A percentile compares a stretch with the other conserved stretches of the same genome.
Conservation (phyloP, 495 filamentous ascomycete species). For the Aspergillus nidulans region DNA sequence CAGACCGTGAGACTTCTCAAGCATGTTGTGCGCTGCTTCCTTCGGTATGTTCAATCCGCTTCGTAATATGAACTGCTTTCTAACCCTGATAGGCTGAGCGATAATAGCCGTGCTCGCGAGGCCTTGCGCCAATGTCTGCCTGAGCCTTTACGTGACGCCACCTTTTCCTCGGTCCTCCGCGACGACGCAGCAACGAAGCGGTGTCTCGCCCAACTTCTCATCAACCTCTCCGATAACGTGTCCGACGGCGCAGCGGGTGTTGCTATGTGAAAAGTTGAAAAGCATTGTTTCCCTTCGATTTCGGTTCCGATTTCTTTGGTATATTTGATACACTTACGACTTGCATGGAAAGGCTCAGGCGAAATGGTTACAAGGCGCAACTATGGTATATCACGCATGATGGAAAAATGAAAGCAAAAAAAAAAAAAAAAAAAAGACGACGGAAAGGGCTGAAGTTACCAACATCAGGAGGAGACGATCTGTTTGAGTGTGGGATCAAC, state of each 20-base stretch:
- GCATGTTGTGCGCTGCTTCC: slow-evolving; percentile 96
- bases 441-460: neutral
- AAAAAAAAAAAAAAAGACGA: slow-evolving; percentile 7
- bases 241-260: slow-evolving; percentile 54
- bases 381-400: slow-evolving; percentile 25
- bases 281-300: slow-evolving; percentile 32
- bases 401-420: slow-evolving; percentile 9
- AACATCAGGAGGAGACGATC: neutral
- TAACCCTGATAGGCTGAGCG: slow-evolving; percentile 62
- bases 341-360: slow-evolving; percentile 50
- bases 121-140: slow-evolving; percentile 95
- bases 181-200: slow-evolving; percentile 98
- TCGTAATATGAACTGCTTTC: neutral
- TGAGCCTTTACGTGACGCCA: slow-evolving; percentile 92
- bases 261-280: slow-evolving; percentile 45
- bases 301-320: slow-evolving; percentile 26
- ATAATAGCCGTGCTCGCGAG: slow-evolving; percentile 94
- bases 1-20: slow-evolving; percentile 95
- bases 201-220: slow-evolving; percentile 91
- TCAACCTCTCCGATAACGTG: slow-evolving; percentile 93
- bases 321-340: slow-evolving; percentile 40
- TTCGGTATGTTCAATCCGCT: slow-evolving; percentile 57
- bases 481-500: slow-evolving; percentile 4
- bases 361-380: slow-evolving; percentile 47
- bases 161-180: slow-evolving; percentile 91